Percentiles rank a stretch among this genome's conserved stretches.
phyloP scores from a whole-genome alignment of 73 alveolate species.

The Breviolum minutum region DNA sequence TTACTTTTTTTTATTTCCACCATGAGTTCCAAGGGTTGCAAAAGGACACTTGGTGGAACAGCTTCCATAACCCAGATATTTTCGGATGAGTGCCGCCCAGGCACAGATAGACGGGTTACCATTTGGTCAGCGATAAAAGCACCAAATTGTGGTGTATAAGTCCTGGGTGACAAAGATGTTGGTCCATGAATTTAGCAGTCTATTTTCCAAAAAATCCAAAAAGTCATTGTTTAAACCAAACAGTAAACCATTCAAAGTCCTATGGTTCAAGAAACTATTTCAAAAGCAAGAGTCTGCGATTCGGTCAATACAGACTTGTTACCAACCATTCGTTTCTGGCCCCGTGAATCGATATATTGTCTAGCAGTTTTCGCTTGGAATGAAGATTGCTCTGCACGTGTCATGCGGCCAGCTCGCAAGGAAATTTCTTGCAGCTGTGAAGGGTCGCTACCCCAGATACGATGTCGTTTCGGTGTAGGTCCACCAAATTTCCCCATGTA shows the following conservation, averaged over 20 bases:
- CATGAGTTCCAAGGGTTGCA: too few relatives aligned
- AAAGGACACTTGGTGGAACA: too few relatives aligned
- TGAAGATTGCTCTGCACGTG: background rate
- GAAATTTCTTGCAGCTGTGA: background rate
- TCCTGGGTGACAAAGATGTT: too few relatives aligned
- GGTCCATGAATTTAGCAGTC: too few relatives aligned
- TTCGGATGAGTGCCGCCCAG: too few relatives aligned
- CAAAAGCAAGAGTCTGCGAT: background rate
- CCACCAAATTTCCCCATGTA: slow-evolving; percentile 31
- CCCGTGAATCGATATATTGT: background rate
- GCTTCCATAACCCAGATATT: too few relatives aligned
- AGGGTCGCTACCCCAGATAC: background rate
- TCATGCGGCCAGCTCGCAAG: background rate
- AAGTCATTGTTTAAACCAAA: too few relatives aligned
- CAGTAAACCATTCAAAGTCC: background rate
- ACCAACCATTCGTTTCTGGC: background rate
- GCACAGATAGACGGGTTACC: too few relatives aligned
- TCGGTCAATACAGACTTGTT: background rate
- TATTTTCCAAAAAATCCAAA: too few relatives aligned
- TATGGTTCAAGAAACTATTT: background rate
- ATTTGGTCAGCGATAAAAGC: too few relatives aligned
- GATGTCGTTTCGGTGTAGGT: slow-evolving; percentile 9
- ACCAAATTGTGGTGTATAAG: too few relatives aligned
- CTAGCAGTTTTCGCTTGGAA: background rate
- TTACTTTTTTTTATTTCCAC: too few relatives aligned